Conservation (phyloP, 2,329 filamentous ascomycete genomes). For the Paecilomyces variotii region DNA sequence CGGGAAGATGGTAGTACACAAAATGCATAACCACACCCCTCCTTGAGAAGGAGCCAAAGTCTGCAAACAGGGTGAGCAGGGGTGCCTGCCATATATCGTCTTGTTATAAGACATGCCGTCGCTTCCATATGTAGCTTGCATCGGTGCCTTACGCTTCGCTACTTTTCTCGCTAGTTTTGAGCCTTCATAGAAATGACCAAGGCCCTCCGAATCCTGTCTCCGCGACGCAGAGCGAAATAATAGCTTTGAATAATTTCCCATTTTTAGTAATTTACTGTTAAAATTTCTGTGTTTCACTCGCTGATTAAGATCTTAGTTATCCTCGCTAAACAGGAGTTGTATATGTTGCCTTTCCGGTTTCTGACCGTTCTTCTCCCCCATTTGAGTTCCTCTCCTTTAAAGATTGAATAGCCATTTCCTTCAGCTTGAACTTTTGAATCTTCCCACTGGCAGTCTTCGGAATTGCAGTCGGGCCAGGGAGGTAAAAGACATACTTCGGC, state of each 20-base stretch:
- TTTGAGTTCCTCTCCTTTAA: slow-evolving; percentile 25
- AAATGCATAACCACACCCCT: slow-evolving; percentile 26
- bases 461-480: slow-evolving; percentile 52
- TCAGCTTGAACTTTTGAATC: slow-evolving; percentile 87
- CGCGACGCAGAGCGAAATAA: not conserved
- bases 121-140: too few species aligned
- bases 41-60: slow-evolving; percentile 18
- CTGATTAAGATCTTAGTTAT: not conserved
- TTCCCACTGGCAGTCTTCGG: slow-evolving; percentile 96
- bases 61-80: slow-evolving; percentile 20
- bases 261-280: not conserved
- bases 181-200: too few species aligned
- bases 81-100: slow-evolving; percentile 15
- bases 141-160: too few species aligned
- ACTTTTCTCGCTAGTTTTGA: too few species aligned
- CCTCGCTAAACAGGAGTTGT: not conserved
- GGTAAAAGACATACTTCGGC: slow-evolving; percentile 85
- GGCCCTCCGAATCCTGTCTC: too few species aligned
- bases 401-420: slow-evolving; percentile 53
- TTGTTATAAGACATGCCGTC: not conserved
- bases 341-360: not conserved
- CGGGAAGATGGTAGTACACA: slow-evolving; percentile 18
- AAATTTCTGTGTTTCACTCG: not conserved
- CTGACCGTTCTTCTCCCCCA: not conserved
- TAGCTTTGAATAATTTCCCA: not conserved